phyloP scores from a whole-genome alignment of 2,329 filamentous ascomycete genomes.

The Ramularia collo-cygni region DNA sequence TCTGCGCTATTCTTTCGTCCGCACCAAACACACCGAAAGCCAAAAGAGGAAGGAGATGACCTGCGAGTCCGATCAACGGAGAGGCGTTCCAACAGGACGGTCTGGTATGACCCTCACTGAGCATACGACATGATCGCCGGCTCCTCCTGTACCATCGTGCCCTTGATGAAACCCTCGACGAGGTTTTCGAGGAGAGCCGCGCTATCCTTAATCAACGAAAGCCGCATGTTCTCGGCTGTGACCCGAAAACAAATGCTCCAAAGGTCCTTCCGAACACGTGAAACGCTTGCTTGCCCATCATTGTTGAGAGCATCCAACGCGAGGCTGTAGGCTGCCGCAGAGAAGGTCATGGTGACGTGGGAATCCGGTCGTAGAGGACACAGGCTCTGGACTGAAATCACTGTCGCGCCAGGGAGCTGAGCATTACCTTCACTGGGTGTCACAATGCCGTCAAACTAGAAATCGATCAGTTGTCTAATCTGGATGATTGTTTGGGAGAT shows the following conservation, averaged over 20 bases:
- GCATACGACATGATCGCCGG: conserved; percentile 1
- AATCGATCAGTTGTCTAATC: neutral
- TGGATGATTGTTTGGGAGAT: neutral
- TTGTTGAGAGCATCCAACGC: conserved; percentile 26
- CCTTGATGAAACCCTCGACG: conserved; percentile 16
- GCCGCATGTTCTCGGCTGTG: conserved; percentile 20
- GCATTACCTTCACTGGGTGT: conserved; percentile 23
- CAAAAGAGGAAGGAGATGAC: no score
- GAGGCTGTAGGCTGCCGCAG: conserved; percentile 24
- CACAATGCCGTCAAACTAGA: conserved; percentile 23
- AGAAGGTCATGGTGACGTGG: conserved; percentile 24
- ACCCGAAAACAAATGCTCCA: conserved; percentile 16
- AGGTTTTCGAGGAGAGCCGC: conserved; percentile 13
- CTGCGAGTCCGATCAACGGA: no score
- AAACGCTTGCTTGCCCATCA: conserved; percentile 19
- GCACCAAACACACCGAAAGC: no score
- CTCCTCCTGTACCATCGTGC: neutral
- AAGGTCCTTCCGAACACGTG: conserved; percentile 11
- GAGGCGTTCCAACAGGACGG: no score
- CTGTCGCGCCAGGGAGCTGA: conserved; percentile 22
- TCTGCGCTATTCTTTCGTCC: no score
- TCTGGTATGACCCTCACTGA: no score
- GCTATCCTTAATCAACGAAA: conserved; percentile 13
- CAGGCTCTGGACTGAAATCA: conserved; percentile 20
- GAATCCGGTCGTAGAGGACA: conserved; percentile 19